phyloP scores from a whole-genome alignment of 371 early-diverging fungal genomes.

The Blakeslea trispora region DNA sequence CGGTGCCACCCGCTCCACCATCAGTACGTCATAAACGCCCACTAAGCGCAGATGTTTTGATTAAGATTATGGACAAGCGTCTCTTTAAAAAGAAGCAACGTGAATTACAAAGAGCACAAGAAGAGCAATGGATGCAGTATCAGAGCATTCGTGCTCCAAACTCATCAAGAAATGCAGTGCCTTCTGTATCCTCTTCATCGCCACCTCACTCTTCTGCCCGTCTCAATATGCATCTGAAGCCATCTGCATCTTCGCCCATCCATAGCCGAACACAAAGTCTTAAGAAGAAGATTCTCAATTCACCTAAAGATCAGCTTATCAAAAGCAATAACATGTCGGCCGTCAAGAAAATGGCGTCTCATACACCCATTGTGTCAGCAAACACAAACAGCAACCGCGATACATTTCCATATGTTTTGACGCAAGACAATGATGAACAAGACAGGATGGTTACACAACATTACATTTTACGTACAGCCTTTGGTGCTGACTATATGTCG shows the following conservation, averaged over 20 bases:
- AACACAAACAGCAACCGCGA: slow-evolving; percentile 10
- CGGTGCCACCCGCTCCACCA: background rate
- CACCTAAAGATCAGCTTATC: background rate
- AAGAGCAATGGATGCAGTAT: background rate
- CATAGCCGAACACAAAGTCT: background rate
- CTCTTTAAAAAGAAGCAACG: slow-evolving; percentile 15
- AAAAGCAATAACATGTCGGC: slow-evolving; percentile 1
- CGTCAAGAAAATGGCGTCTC: background rate
- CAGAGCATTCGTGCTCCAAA: slow-evolving; percentile 3
- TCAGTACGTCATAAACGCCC: slow-evolving; percentile 16
- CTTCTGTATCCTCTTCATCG: slow-evolving; percentile 2
- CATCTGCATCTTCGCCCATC: slow-evolving; percentile 3
- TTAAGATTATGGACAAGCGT: slow-evolving; percentile 28
- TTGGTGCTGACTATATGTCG: slow-evolving; percentile 42
- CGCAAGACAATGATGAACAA: slow-evolving; percentile 39
- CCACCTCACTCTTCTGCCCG: background rate
- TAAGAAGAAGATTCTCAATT: background rate
- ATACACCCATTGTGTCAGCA: background rate
- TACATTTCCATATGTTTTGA: slow-evolving; percentile 29
- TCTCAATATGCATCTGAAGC: slow-evolving; percentile 1
- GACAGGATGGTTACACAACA: slow-evolving; percentile 52
- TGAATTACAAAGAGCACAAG: background rate
- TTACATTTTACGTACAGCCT: slow-evolving; percentile 48
- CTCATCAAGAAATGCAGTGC: too few species aligned
- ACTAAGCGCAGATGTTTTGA: slow-evolving; percentile 18